Base-by-base conservation (phyloP, 177 flowering plant genomes). In the Vitis hybrid region DNA sequence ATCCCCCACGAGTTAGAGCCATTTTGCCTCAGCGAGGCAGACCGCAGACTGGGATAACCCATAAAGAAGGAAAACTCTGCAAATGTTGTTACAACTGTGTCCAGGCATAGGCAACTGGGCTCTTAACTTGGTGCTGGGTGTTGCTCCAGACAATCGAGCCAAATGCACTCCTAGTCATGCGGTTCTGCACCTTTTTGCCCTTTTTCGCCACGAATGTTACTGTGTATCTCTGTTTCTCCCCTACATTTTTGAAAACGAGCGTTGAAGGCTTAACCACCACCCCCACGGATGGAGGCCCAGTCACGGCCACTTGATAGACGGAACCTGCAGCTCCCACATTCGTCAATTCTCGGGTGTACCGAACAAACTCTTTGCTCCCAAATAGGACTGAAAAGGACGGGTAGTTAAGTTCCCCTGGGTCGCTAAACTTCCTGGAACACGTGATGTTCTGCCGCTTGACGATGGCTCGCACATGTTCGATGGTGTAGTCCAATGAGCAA, bases 371-470 rank as follows among this genome's bases (percentile, higher is more conserved):
- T 6, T 80, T 72, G 64, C 70, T 76, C 8, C 80, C 75, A 59
- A 94, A 93, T 67, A 83, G 13, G 12, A 91, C 90, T 0, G 96
- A 88, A 77, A 94, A 90, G 2, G 97, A 90, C 0, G 98, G 98
- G 76, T 94, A 93, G 79, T 91, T 94, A 56, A 93, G 88, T 26
- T 88, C 71, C 1, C 96, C 96, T 0, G 93, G 94, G 65, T 88
- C 87, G 0, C 76, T 11, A 21, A 83, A 80, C 60, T 77, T 82
- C 68, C 64, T 74, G 0, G 85, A 45, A 72, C 98, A 93, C 0
- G 88, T 86, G 39, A 82, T 12, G 48, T 85, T 81, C 0, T 82
- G 80, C 9, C 76, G 79, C 82, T 87, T 91, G 22, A 74, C 84
- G 15, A 91, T 72, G 39, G 79, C 60, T 18, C 76, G 75, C 9